phyloP scores from a whole-genome alignment of 2,329 filamentous ascomycete species.

The Arthrobotrys sinensis region DNA sequence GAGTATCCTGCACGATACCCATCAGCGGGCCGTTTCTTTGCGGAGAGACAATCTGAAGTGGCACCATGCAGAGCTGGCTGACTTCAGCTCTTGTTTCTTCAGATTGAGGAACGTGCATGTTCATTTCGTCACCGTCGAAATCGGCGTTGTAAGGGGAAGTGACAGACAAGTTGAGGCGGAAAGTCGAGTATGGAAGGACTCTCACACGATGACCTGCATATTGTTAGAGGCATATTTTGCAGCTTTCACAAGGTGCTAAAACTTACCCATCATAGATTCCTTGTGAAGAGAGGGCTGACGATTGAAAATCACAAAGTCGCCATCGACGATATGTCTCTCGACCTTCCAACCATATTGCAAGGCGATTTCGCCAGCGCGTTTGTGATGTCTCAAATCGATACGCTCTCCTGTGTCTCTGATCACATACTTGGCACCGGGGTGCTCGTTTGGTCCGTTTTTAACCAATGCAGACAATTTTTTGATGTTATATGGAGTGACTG shows the following conservation, averaged over 20 bases:
- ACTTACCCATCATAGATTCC: constrained; percentile 95
- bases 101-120: constrained; percentile 97
- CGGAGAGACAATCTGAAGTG: constrained; percentile 96
- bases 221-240: constrained; percentile 1
- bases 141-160: constrained; percentile 99
- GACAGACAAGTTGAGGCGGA: constrained; percentile 95
- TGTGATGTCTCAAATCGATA: constrained; percentile 94
- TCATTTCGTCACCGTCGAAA: constrained; percentile 99
- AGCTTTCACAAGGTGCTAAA: background rate
- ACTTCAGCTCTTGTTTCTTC: constrained; percentile 97
- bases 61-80: constrained; percentile 95
- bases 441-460: constrained; percentile 92
- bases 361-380: constrained; percentile 85
- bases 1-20: constrained; percentile 99
- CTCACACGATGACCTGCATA: constrained; percentile 80
- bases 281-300: constrained; percentile 99
- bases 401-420: constrained; percentile 93
- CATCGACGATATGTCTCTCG: constrained; percentile 94
- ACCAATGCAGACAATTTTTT: constrained; percentile 90
- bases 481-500: constrained; percentile 98
- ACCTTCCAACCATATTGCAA: constrained; percentile 99
- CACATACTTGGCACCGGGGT: constrained; percentile 96
- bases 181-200: constrained; percentile 99
- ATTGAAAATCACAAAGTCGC: constrained; percentile 99
- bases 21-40: constrained; percentile 97